Conservation (phyloP, 2,329 filamentous ascomycete species). For the Colletotrichum lentis region DNA sequence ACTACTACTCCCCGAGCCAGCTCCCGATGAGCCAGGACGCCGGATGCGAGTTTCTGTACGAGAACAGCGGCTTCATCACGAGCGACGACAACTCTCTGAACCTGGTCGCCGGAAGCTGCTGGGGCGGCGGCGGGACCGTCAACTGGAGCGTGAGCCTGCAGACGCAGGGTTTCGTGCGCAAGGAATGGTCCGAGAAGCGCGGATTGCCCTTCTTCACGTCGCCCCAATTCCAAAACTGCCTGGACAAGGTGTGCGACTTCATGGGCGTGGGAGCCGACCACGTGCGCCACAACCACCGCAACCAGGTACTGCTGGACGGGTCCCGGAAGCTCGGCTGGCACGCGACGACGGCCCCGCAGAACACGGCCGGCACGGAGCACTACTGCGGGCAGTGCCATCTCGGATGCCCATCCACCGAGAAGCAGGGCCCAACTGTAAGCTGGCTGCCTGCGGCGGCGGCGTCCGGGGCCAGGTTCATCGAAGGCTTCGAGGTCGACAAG, state of each 20-base stretch:
- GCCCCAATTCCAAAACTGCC: slow-evolving; percentile 75
- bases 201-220: slow-evolving; percentile 79
- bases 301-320: slow-evolving; percentile 77
- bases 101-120: slow-evolving; percentile 74
- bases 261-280: slow-evolving; percentile 77
- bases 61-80: slow-evolving; percentile 67
- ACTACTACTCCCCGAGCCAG: slow-evolving; percentile 75
- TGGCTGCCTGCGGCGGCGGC: slow-evolving; percentile 82
- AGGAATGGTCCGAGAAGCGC: slow-evolving; percentile 76
- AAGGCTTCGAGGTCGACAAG: slow-evolving; percentile 78
- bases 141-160: slow-evolving; percentile 79
- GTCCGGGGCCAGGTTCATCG: slow-evolving; percentile 81
- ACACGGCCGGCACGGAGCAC: slow-evolving; percentile 77
- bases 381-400: slow-evolving; percentile 73
- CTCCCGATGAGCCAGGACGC: slow-evolving; percentile 76
- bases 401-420: slow-evolving; percentile 72
- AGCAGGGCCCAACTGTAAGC: slow-evolving; percentile 79
- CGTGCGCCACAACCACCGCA: slow-evolving; percentile 77
- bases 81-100: slow-evolving; percentile 66
- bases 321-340: slow-evolving; percentile 76
- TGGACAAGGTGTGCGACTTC: slow-evolving; percentile 79
- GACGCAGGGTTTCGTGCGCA: slow-evolving; percentile 78
- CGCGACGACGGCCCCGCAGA: slow-evolving; percentile 77
- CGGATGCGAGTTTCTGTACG: slow-evolving; percentile 71
- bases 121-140: slow-evolving; percentile 86